These are phyloP conservation scores for Metschnikowia cubensis DNA, from an alignment of 805 yeast species.

Conservation along the genomic window DNA sequence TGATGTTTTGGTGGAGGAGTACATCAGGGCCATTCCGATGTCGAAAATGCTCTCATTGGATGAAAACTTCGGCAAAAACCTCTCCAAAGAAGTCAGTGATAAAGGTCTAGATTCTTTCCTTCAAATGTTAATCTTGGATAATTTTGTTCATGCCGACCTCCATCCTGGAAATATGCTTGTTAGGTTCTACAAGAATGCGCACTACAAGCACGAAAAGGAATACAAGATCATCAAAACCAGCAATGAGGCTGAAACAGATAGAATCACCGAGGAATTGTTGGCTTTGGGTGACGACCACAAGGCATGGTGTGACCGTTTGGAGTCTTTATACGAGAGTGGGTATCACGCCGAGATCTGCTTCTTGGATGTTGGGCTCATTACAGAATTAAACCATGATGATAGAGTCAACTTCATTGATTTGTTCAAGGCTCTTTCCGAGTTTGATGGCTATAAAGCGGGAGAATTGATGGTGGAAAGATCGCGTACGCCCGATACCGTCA, in stretches of 20 bases:
- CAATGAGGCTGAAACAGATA: slow-evolving; percentile 45
- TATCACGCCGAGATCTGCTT: slow-evolving; percentile 84
- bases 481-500: slow-evolving; percentile 88
- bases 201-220: slow-evolving; percentile 39
- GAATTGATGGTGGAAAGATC: slow-evolving; percentile 94
- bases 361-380: slow-evolving; percentile 89
- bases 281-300: slow-evolving; percentile 30
- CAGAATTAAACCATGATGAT: slow-evolving; percentile 76
- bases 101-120: slow-evolving; percentile 87
- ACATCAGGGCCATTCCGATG: slow-evolving; percentile 80
- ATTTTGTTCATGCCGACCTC: slow-evolving; percentile 92
- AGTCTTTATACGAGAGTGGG: slow-evolving; percentile 47
- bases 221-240: slow-evolving; percentile 40
- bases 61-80: slow-evolving; percentile 41
- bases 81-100: slow-evolving; percentile 70
- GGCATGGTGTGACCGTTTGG: slow-evolving; percentile 47
- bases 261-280: slow-evolving; percentile 40
- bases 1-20: slow-evolving; percentile 80
- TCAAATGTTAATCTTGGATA: slow-evolving; percentile 88
- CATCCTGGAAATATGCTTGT: slow-evolving; percentile 96
- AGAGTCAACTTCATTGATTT: slow-evolving; percentile 83
- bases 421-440: slow-evolving; percentile 82
- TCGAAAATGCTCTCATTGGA: slow-evolving; percentile 54
- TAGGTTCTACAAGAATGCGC: slow-evolving; percentile 54
- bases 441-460: slow-evolving; percentile 94